Conservation (phyloP, 371 early-diverging fungal species). For the Mortierella sp. region DNA sequence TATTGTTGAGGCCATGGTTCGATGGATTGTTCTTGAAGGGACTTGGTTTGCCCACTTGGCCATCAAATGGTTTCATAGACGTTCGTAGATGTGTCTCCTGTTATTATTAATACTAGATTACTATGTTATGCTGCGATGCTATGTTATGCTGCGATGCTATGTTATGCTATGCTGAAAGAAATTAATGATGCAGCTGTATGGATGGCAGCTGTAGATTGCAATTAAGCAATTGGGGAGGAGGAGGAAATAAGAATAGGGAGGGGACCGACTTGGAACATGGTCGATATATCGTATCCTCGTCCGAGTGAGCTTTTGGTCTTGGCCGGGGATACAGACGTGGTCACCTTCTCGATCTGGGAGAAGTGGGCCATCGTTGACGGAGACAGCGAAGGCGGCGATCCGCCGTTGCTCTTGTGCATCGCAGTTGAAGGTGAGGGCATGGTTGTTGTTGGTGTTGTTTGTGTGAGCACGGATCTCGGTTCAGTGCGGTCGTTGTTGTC, state of each 20-base stretch:
- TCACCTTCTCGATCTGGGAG: not conserved
- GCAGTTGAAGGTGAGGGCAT: not conserved
- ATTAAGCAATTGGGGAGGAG: not conserved
- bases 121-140: not conserved
- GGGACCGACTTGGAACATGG: constrained; percentile 44
- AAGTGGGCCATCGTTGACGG: not conserved
- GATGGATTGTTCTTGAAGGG: constrained; percentile 54
- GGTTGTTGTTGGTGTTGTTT: not conserved
- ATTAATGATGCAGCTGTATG: not conserved
- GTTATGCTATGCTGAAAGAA: not conserved
- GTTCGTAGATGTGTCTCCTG: not conserved
- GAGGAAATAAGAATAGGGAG: not conserved
- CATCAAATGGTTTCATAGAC: constrained; percentile 48
- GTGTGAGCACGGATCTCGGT: constrained; percentile 1
- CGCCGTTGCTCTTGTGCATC: not conserved
- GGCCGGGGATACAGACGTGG: not conserved
- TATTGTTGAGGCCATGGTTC: constrained; percentile 51
- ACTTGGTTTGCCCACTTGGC: constrained; percentile 55
- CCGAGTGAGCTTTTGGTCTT: constrained; percentile 21
- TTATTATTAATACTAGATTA: not conserved
- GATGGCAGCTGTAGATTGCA: not conserved
- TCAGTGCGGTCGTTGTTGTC: not conserved
- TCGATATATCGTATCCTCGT: constrained; percentile 43
- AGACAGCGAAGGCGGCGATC: not conserved
- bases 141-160: not conserved